phyloP scores from a whole-genome alignment of 108 stramenopile species.

The Chaetoceros muelleri region DNA sequence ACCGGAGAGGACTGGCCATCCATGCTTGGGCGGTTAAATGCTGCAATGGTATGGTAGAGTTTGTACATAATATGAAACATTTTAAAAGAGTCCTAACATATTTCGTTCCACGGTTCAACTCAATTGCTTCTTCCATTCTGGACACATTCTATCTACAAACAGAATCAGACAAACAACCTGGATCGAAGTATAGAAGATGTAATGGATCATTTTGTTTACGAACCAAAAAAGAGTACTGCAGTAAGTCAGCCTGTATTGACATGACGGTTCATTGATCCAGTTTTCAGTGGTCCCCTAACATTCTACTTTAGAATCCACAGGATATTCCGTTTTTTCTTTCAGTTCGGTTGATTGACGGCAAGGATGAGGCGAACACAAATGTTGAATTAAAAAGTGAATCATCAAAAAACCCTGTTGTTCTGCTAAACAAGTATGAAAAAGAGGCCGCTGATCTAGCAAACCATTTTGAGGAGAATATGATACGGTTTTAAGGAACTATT shows the following conservation, averaged over 20 bases:
- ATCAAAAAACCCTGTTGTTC: constrained; percentile 35
- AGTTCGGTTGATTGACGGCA: constrained; percentile 37
- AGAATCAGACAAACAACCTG: constrained; percentile 63
- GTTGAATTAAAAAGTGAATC: constrained; percentile 2
- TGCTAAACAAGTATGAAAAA: constrained; percentile 52
- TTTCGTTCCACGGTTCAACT: not conserved
- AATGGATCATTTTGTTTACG: constrained; percentile 73
- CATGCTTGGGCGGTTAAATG: constrained; percentile 76
- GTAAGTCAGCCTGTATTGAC: too few species aligned
- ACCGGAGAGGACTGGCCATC: constrained; percentile 77
- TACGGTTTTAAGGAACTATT: constrained; percentile 51
- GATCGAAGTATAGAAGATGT: constrained; percentile 70
- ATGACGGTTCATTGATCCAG: too few species aligned
- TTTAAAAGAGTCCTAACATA: not conserved
- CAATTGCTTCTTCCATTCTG: not conserved
- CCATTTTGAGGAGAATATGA: constrained; percentile 80
- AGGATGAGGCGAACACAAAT: constrained; percentile 1
- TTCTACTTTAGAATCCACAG: constrained; percentile 71
- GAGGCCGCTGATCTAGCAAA: constrained; percentile 43
- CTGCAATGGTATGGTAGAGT: constrained; percentile 36
- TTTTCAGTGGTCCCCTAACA: too few species aligned
- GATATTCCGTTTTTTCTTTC: constrained; percentile 84
- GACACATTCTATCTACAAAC: not conserved
- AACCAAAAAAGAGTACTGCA: constrained; percentile 57
- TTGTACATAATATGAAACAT: not conserved